Percentiles rank a stretch among this genome's conserved stretches.
Evolutionary conservation across 345 rosid genomes (phyloP).

Genomic region (Heritiera fomes): DNA sequence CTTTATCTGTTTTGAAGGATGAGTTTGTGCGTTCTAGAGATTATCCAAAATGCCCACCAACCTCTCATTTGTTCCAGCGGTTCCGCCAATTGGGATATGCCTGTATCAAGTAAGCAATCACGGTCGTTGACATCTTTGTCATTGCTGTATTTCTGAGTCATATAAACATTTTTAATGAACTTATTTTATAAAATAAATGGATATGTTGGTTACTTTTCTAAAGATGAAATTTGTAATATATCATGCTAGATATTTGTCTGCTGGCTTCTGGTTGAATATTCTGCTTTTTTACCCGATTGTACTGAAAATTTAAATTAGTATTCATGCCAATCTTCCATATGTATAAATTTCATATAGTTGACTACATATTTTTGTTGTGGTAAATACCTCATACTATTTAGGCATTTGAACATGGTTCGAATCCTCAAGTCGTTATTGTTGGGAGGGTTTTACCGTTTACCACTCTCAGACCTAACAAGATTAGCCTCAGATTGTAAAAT

Average conservation of each 20-base stretch:
- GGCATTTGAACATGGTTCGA: no score
- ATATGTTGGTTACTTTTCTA: background rate
- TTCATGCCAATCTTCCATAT: background rate
- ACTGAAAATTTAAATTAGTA: background rate
- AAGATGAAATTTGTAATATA: conserved; percentile 5
- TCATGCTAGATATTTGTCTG: background rate
- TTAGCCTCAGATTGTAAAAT: no score
- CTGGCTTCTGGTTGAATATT: conserved; percentile 3
- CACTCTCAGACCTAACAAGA: no score
- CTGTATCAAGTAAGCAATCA: conserved; percentile 69
- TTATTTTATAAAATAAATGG: background rate
- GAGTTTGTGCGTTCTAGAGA: conserved; percentile 96
- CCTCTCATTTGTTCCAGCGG: conserved; percentile 87
- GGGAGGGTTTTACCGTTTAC: no score
- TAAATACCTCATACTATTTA: background rate
- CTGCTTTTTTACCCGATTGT: background rate
- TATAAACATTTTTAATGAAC: background rate
- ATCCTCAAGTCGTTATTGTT: no score
- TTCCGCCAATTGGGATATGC: conserved; percentile 97
- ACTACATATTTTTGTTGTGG: background rate
- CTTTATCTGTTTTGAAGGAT: conserved; percentile 87
- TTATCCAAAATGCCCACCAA: conserved; percentile 95
- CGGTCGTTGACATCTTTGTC: background rate
- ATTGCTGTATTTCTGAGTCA: conserved; percentile 1
- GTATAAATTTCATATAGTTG: background rate